A percentile compares a stretch with the other conserved stretches of the same genome.
Conservation (phyloP, 164 flowering plant species). For the Nymphaea colorata region DNA sequence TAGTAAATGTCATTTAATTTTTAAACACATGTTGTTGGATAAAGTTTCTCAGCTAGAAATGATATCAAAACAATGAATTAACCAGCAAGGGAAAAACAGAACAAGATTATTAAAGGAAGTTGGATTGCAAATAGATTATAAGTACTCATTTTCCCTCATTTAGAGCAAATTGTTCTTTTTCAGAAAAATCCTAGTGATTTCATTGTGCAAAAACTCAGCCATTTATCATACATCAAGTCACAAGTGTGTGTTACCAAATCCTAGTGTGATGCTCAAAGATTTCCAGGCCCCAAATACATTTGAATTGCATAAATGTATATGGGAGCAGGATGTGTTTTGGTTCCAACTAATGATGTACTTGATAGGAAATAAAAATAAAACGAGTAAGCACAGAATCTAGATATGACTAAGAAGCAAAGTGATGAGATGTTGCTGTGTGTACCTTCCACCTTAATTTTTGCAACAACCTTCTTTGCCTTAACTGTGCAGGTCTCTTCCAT, state of each 20-base stretch:
- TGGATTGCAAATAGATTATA: not conserved
- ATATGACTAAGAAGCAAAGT: no score
- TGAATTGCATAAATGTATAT: no score
- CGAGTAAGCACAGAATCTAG: not conserved
- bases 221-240: constrained; percentile 2
- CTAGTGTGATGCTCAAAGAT: no score
- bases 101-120: not conserved
- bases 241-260: not conserved
- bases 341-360: no score
- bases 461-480: constrained; percentile 46
- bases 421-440: not conserved
- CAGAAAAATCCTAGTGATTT: not conserved
- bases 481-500: constrained; percentile 31
- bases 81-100: not conserved
- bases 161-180: not conserved
- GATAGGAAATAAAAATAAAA: no score
- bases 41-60: not conserved
- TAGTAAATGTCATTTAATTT: not conserved
- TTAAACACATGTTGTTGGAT: not conserved
- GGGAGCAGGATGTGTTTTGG: not conserved
- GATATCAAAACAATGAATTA: not conserved
- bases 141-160: not conserved
- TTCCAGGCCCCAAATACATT: no score
- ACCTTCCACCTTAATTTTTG: constrained; percentile 88
- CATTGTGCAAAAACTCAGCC: not conserved